Base-by-base conservation (phyloP, 2,329 filamentous ascomycete genomes). In the Paracorniculantispora psalliotae region DNA sequence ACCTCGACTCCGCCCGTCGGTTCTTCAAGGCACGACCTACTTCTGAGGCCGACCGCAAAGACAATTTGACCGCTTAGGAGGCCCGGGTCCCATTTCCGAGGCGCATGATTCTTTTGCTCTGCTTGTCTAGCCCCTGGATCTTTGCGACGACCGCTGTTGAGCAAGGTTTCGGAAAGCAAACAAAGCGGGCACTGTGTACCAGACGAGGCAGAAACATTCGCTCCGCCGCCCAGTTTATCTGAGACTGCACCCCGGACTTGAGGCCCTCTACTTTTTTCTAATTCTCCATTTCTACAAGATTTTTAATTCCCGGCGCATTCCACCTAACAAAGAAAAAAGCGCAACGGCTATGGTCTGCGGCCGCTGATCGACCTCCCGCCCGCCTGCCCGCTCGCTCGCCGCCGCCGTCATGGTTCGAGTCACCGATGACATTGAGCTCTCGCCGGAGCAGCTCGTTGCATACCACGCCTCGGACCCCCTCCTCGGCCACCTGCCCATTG, bases 381-480 rank as follows among this genome's bases (percentile, higher is more conserved):
- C 26, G 39, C 15, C 50, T 15, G 50, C 25, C 39, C 33, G 17
- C 35, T 17, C 37, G 25, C 23, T 23, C 39, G n/a, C 30, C 65
- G 62, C 67, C 65, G 71, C 72, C 72, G 81, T 76, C 77, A 96
- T 96, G 92, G 90, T 93, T 79, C 85, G 88, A 77, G 83, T 93
- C 73, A 88, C 85, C 67, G 85, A 88, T 65, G 87, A 91, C 75
- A 83, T 92, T 78, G 85, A 85, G 69, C 82, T 96, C 73, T 88
- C 90, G 73, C 81, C 89, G 72, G 89, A 93, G 73, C 82, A 89
- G 72, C 84, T 97, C 73, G 87, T 85, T 70, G 89, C 97, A 68
- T 97, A 96, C 81, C 89, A 96, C 76, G 86, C 91, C 67, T 88
- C 87, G 72, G 94, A 99, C 75, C 86, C 91, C 62, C 79, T 92